Evolutionary conservation across 345 rosid genomes (phyloP).

Genomic region (Linum tenue): DNA sequence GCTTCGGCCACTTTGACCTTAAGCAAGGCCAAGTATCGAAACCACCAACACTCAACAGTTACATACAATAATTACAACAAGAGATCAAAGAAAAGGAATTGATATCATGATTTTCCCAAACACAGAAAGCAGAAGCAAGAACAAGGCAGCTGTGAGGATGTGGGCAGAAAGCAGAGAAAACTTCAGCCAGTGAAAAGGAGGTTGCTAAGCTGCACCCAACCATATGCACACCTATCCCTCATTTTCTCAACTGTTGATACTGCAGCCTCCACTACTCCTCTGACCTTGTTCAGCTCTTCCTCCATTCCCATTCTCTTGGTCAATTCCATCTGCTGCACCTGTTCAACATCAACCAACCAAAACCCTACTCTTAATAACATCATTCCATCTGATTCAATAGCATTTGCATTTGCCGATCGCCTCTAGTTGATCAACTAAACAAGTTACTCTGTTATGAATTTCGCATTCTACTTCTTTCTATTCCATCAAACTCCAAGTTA

Average conservation of each 20-base stretch:
- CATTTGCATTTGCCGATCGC: no score
- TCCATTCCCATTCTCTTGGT: conserved; percentile 41
- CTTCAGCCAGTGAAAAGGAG: conserved; percentile 28
- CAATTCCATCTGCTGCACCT: conserved; percentile 43
- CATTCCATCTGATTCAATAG: no score
- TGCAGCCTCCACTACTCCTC: conserved; percentile 50
- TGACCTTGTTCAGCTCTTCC: conserved; percentile 48
- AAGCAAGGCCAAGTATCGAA: no score
- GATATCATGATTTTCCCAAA: not conserved
- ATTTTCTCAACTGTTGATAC: conserved; percentile 36
- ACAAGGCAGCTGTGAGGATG: not conserved
- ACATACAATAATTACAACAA: no score
- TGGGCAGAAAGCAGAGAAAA: not conserved
- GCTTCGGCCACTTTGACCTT: no score
- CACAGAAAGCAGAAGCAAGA: not conserved
- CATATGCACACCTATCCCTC: conserved; percentile 73
- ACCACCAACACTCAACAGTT: no score
- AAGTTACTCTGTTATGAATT: no score
- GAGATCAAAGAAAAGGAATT: no score
- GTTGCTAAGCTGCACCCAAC: conserved; percentile 61
- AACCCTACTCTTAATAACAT: no score
- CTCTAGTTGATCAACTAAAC: no score
- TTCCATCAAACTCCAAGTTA: no score
- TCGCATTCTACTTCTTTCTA: no score
- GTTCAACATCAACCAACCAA: not conserved